Evolutionary conservation across 345 rosid species (phyloP).

Genomic region (Eucalyptus marginata): DNA sequence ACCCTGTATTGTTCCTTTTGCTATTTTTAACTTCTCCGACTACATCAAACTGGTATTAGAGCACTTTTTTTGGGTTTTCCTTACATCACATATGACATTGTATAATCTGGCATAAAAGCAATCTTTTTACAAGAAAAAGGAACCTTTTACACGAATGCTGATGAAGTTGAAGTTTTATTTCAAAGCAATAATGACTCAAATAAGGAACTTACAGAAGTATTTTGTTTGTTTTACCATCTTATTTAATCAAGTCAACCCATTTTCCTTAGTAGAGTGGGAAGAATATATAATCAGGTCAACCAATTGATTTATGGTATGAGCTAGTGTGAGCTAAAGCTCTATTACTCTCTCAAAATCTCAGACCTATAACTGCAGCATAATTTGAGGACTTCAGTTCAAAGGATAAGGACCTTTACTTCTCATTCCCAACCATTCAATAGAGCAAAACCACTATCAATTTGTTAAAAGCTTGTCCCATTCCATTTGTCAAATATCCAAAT

Average conservation of each 20-base stretch:
- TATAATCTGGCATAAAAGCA: background rate
- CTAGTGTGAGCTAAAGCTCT: background rate
- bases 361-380: background rate
- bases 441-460: background rate
- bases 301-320: background rate
- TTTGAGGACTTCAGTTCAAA: background rate
- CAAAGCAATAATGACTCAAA: background rate
- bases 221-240: background rate
- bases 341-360: background rate
- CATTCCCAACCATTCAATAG: background rate
- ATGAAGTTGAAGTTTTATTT: background rate
- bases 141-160: background rate
- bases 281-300: background rate
- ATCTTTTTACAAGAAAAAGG: background rate
- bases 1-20: background rate
- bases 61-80: background rate
- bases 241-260: background rate
- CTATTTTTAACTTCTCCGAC: background rate
- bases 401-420: background rate
- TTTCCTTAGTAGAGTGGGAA: background rate
- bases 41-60: background rate
- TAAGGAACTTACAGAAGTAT: background rate
- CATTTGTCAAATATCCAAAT: background rate
- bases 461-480: background rate
- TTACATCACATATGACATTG: background rate